A percentile compares a stretch with the other conserved stretches of the same genome.
phyloP scores from a whole-genome alignment of 208 protist genomes.

The Crithidia sp. region DNA sequence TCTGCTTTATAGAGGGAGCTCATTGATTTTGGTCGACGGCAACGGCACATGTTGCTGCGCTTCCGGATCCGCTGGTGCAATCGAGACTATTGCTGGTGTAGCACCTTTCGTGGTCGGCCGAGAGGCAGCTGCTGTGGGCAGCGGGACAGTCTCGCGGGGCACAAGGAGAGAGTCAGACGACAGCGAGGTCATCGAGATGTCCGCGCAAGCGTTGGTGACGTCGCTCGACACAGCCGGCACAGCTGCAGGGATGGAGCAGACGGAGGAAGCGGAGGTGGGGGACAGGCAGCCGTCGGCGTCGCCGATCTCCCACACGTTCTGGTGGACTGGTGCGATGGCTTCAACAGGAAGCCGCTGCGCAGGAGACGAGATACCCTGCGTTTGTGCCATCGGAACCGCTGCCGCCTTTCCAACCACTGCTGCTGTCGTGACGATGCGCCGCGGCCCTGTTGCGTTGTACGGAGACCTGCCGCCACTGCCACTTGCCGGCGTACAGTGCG shows the following conservation, averaged over 20 bases:
- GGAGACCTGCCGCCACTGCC: not conserved
- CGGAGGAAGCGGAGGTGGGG: not conserved
- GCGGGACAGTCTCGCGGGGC: slow-evolving; percentile 17
- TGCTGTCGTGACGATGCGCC: not conserved
- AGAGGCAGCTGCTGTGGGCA: slow-evolving; percentile 4
- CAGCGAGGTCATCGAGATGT: slow-evolving; percentile 17
- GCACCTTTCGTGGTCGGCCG: not conserved
- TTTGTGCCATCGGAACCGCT: not conserved
- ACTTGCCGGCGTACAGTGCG: slow-evolving; percentile 13
- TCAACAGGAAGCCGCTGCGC: slow-evolving; percentile 8
- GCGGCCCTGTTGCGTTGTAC: slow-evolving; percentile 34
- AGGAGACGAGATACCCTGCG: not conserved
- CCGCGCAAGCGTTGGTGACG: slow-evolving; percentile 1
- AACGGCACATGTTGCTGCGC: not conserved
- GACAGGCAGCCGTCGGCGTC: slow-evolving; percentile 12
- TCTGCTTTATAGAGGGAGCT: no score
- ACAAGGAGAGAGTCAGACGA: slow-evolving; percentile 8
- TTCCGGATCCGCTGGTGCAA: not conserved
- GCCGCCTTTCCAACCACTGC: not conserved
- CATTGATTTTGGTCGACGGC: no score
- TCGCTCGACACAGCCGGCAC: not conserved
- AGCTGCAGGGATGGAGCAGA: not conserved
- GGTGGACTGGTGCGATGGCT: not conserved
- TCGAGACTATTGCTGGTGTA: not conserved
- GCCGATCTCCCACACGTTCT: slow-evolving; percentile 23